Conservation (phyloP, 257 asterid genomes). For the Asclepias syriaca region DNA sequence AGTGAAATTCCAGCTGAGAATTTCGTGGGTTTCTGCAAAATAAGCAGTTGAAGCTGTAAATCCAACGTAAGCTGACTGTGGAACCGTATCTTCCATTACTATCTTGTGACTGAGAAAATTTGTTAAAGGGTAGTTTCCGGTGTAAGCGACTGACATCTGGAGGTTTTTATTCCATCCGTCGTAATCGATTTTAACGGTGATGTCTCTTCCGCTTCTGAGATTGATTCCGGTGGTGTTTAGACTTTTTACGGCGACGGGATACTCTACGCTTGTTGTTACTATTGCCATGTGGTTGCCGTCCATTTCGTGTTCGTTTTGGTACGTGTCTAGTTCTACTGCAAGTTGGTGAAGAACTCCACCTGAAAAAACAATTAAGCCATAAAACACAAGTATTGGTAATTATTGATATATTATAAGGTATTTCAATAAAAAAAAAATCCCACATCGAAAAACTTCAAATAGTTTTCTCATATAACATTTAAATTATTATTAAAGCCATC, state of each 20-base stretch:
- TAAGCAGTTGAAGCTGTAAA: conserved; percentile 58
- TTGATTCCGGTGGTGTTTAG: conserved; percentile 38
- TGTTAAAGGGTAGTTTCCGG: conserved; percentile 22
- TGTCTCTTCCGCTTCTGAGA: conserved; percentile 45
- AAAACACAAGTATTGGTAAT: too few relatives aligned
- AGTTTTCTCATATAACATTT: too few relatives aligned
- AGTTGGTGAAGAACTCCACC: conserved; percentile 47
- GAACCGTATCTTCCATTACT: conserved; percentile 43
- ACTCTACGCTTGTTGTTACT: conserved; percentile 45
- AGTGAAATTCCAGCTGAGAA: conserved; percentile 60
- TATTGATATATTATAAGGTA: too few relatives aligned
- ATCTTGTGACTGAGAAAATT: conserved; percentile 36
- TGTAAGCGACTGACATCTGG: conserved; percentile 35
- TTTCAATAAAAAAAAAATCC: too few relatives aligned
- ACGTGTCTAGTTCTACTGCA: conserved; percentile 57
- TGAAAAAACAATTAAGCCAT: neutral
- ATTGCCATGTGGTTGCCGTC: conserved; percentile 53
- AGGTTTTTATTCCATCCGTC: conserved; percentile 51
- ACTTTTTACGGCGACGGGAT: conserved; percentile 46
- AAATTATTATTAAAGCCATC: too few relatives aligned
- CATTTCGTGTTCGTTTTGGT: conserved; percentile 48
- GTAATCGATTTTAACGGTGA: conserved; percentile 36
- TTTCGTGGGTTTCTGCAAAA: conserved; percentile 43
- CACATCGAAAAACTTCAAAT: too few relatives aligned
- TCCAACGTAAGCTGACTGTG: conserved; percentile 45